A percentile compares a stretch with the other conserved stretches of the same genome.
phyloP scores from a whole-genome alignment of 2,329 filamentous ascomycete genomes.

The Exophiala sideris region DNA sequence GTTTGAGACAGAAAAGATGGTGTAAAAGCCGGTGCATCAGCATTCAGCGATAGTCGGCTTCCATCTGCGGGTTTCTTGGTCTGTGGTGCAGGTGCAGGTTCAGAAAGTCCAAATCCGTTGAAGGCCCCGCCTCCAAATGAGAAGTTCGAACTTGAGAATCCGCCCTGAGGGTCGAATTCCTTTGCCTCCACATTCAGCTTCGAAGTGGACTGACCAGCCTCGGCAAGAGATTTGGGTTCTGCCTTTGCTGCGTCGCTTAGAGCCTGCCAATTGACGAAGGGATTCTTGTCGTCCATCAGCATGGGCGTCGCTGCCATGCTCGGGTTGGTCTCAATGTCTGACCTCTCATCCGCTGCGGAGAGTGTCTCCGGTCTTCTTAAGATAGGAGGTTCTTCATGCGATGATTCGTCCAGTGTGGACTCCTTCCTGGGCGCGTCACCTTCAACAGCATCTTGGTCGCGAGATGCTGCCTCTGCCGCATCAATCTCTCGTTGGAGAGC shows the following conservation, averaged over 20 bases:
- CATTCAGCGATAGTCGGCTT: constrained; percentile 54
- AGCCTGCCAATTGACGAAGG: constrained; percentile 24
- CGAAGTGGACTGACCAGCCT: constrained; percentile 57
- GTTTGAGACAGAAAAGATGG: constrained; percentile 41
- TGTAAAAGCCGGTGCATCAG: constrained; percentile 67
- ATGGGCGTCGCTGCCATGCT: constrained; percentile 67
- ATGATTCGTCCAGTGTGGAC: constrained; percentile 29
- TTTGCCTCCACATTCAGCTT: constrained; percentile 86
- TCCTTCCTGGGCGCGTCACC: constrained; percentile 28
- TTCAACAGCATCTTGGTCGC: constrained; percentile 31
- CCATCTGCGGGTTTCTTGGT: constrained; percentile 3
- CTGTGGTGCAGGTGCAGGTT: not conserved
- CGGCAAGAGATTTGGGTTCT: constrained; percentile 28
- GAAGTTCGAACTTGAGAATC: constrained; percentile 47
- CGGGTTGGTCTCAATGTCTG: constrained; percentile 67
- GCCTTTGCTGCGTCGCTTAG: constrained; percentile 24
- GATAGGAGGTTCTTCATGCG: constrained; percentile 45
- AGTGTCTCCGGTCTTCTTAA: constrained; percentile 27
- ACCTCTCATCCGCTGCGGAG: constrained; percentile 24
- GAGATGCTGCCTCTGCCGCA: constrained; percentile 63
- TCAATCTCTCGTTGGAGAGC: constrained; percentile 81
- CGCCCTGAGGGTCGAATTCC: constrained; percentile 64
- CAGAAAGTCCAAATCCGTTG: constrained; percentile 17
- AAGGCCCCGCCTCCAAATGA: constrained; percentile 44
- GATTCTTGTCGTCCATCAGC: constrained; percentile 40